phyloP scores from a whole-genome alignment of 176 grass and related monocot genomes.

The Luzula sylvatica region DNA sequence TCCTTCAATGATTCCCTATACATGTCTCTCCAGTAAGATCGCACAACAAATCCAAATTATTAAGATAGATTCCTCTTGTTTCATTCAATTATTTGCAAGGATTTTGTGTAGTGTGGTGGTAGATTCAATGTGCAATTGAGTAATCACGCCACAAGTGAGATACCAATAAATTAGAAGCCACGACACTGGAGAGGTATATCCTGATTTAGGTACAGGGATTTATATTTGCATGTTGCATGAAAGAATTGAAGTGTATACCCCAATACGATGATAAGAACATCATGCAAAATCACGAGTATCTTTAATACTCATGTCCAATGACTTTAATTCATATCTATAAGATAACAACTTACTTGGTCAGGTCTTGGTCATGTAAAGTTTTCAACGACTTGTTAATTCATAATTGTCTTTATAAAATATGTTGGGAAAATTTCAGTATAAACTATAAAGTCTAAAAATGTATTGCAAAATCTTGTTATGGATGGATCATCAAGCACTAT shows the following conservation, averaged over 20 bases:
- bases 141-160: not conserved
- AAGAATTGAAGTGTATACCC: constrained; percentile 1
- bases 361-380: constrained; percentile 2
- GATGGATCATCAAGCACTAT: no score
- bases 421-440: no score
- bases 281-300: constrained; percentile 17
- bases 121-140: not conserved
- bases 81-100: no score
- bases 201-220: not conserved
- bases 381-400: no score
- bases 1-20: not conserved
- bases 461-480: no score
- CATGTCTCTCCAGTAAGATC: not conserved
- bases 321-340: constrained; percentile 1
- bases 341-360: not conserved
- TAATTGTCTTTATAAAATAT: no score
- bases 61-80: not conserved
- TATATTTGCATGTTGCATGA: constrained; percentile 8
- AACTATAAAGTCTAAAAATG: not conserved
- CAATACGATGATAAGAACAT: constrained; percentile 15
- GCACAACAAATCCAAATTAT: not conserved
- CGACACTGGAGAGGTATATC: not conserved
- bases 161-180: constrained; percentile 7
- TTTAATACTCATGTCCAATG: constrained; percentile 14
- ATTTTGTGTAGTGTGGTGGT: not conserved